Base-by-base conservation (phyloP, 208 protist genomes). In the Leishmania tropica region DNA sequence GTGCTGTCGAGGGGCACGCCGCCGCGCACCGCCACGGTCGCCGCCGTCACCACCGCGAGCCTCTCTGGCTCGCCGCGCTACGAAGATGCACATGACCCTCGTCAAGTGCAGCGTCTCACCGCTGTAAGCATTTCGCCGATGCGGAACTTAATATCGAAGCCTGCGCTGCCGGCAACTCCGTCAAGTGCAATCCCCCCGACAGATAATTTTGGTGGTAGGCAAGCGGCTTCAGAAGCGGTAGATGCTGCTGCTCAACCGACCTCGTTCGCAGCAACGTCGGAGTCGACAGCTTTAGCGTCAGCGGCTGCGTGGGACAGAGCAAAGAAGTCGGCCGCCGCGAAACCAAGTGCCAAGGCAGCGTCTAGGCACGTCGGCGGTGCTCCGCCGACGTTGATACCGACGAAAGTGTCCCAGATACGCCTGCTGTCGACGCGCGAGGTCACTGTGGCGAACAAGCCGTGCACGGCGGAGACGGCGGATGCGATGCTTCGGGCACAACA, bases 381-480 rank as follows among this genome's bases (percentile, higher is more conserved):
- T 54, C 70, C 70, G 6, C 54, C 56, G 75, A 48, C 56, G 56
- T 11, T 78, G 75, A 67, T 78, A 24, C 53, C 75, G 1, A 51
- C 75, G 8, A 78, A 60, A 47, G 56, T 17, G 19, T 42, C 17
- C 19, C 73, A 40, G 47, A 1, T 11, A 24, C 31, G 47, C 10
- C 51, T n/a, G 3, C 1, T 45, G 17, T 62, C 31, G 51, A 17
- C 51, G 35, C 31, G n/a, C 47, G 48, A 3, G 40, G 28, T 21
- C 70, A 51, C 45, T 19, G 45, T 53, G 11, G 70, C 45, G 45
- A 13, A 31, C 28, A 56, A 15, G n/a, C 3, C 47, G 31, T 45
- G 35, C 17, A 13, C 73, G n/a, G 51, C 51, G 40, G 73, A 17
- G 73, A 21, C 31, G 73, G 31, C 51, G 31, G 73, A 76, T 11